Conservation (phyloP, 352 stramenopile species). For the Globisporangium canariense region DNA sequence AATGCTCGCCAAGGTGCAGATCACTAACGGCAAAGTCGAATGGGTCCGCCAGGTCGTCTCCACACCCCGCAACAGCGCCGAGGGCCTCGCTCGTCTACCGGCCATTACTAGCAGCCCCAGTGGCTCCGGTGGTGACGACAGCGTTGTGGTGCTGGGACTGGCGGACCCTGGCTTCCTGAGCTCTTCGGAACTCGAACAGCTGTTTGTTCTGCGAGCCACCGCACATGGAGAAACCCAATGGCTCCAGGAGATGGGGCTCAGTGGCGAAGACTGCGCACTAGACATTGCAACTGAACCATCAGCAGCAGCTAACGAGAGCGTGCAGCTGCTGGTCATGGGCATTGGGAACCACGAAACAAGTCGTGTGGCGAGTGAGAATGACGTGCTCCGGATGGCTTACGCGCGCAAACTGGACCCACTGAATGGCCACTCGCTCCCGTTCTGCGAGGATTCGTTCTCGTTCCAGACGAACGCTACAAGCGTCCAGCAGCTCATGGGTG, state of each 20-base stretch:
- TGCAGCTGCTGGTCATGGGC: conserved; percentile 9
- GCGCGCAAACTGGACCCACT: conserved; percentile 2
- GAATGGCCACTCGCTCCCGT: neutral
- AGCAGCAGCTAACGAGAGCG: neutral
- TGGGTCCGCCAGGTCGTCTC: conserved; percentile 25
- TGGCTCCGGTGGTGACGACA: neutral
- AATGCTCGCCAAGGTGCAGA: conserved; percentile 15
- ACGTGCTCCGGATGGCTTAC: neutral
- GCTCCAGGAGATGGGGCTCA: neutral
- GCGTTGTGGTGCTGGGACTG: conserved; percentile 7
- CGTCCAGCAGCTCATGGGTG: conserved; percentile 9
- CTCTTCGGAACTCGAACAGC: conserved; percentile 10
- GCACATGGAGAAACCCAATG: conserved; percentile 5
- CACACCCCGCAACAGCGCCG: conserved; percentile 15
- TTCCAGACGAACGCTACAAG: conserved; percentile 10
- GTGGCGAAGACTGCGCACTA: conserved; percentile 3
- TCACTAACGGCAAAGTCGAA: conserved; percentile 13
- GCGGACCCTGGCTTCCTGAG: conserved; percentile 8
- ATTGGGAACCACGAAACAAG: neutral
- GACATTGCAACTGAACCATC: neutral
- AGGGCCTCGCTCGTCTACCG: conserved; percentile 8
- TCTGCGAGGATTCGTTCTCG: conserved; percentile 13
- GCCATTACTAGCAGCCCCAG: neutral
- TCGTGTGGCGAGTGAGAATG: neutral
- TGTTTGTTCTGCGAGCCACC: conserved; percentile 1